phyloP scores from a whole-genome alignment of 129 eudicot genomes.

The Centrapalus pauciflorus region DNA sequence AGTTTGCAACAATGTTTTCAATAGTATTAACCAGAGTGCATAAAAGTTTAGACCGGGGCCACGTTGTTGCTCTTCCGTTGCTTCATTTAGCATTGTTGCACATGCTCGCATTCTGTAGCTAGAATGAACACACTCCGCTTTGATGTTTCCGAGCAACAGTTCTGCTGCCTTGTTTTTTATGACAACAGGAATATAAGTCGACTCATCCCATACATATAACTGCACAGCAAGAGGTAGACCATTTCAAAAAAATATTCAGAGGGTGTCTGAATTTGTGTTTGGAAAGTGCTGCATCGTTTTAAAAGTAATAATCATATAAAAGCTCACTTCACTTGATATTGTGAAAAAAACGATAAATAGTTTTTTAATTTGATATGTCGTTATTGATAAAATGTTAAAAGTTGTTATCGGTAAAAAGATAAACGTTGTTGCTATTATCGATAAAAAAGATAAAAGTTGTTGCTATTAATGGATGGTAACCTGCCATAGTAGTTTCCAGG shows the following conservation, averaged over 20 bases:
- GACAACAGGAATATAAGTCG: constrained; percentile 51
- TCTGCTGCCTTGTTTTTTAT: constrained; percentile 79
- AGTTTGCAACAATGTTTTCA: constrained; percentile 47
- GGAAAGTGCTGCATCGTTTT: too few relatives aligned
- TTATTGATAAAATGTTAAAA: not conserved
- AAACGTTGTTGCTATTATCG: too few relatives aligned
- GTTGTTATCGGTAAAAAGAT: not conserved
- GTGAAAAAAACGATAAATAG: not conserved
- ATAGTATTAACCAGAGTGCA: constrained; percentile 56
- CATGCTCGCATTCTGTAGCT: constrained; percentile 40
- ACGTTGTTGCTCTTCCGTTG: constrained; percentile 8
- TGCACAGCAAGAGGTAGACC: constrained; percentile 32
- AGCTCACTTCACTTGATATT: not conserved
- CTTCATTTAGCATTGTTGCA: constrained; percentile 5
- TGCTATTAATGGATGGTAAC: too few relatives aligned
- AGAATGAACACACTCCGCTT: constrained; percentile 57
- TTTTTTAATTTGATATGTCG: not conserved
- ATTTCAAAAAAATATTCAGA: too few relatives aligned
- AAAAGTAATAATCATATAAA: too few relatives aligned
- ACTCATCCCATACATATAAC: constrained; percentile 80
- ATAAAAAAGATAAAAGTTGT: too few relatives aligned
- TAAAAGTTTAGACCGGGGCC: constrained; percentile 32
- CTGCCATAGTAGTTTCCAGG: too few relatives aligned
- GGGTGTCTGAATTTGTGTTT: too few relatives aligned
- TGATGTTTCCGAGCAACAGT: constrained; percentile 57